A percentile compares a stretch with the other conserved stretches of the same genome.
phyloP scores from a whole-genome alignment of 352 stramenopile species.

The Aphanomyces euteiches region DNA sequence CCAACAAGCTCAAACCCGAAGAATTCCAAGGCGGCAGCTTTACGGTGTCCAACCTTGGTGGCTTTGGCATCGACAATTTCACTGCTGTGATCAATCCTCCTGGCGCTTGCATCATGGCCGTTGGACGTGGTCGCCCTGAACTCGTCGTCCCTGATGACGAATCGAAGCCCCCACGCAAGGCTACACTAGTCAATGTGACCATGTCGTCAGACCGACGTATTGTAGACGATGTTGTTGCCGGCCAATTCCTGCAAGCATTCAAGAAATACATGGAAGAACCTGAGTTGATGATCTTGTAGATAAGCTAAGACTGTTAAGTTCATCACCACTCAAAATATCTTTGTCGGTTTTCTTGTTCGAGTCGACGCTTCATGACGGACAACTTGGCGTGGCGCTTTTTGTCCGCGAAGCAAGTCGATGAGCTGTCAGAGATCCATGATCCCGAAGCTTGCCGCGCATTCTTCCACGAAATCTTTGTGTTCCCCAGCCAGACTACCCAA shows the following conservation, averaged over 20 bases:
- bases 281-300: slow-evolving; percentile 86
- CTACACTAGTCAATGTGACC: slow-evolving; percentile 94
- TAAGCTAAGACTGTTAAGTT: neutral
- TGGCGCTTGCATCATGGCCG: slow-evolving; percentile 97
- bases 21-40: slow-evolving; percentile 99
- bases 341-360: neutral
- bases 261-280: slow-evolving; percentile 96
- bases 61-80: slow-evolving; percentile 98
- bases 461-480: slow-evolving; percentile 16
- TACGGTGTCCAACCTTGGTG: slow-evolving; percentile 98
- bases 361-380: slow-evolving; percentile 24
- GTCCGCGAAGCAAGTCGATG: slow-evolving; percentile 13
- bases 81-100: slow-evolving; percentile 98
- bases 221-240: slow-evolving; percentile 95
- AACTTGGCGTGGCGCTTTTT: slow-evolving; percentile 22
- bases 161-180: slow-evolving; percentile 70
- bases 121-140: slow-evolving; percentile 90
- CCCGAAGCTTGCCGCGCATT: neutral
- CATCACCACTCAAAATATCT: neutral
- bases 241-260: slow-evolving; percentile 95
- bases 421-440: slow-evolving; percentile 5
- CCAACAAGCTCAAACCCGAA: slow-evolving; percentile 97
- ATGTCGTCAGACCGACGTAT: slow-evolving; percentile 96
- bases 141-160: slow-evolving; percentile 55
- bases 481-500: neutral